Evolutionary conservation across 805 yeast genomes (phyloP), one percentile per base, ranked within the genome.

Genomic region (Debaryomyces prosopidis): DNA sequence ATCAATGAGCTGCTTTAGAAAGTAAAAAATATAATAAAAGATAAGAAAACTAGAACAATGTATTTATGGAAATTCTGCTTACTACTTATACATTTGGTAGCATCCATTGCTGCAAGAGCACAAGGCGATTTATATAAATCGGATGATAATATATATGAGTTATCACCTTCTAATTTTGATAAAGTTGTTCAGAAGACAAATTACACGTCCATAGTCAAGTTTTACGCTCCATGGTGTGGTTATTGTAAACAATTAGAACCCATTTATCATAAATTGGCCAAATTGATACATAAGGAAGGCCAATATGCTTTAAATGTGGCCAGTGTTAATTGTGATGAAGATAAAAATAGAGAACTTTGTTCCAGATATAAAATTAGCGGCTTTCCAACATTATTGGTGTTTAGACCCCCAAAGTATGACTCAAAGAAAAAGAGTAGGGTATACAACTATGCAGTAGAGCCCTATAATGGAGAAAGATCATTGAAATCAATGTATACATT

Each of bases 211-310:
- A 68, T 90, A 15, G 90, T 89, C 17, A 90, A 90, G 69, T 91
- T 91, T 65, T 91, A 86, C 65, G 97, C 98, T 4, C 97, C 97
- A 32, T 91, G 98, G 98, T 92, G 99, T 71, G 97, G 97, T 4
- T 89, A 92, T 65, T 92, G 99, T 67, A 77, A 83, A 56, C 77
- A 81, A 46, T 69, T 92, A 41, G 79, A 82, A 47, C 84, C 86
- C 3, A 81, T 80, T 1, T 85, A 75, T 63, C 69, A 73, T 40
- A 84, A 84, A 58, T 80, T 84, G 11, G 95, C 87, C 5, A 79
- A 78, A 42, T 63, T 68, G 23, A 69, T 87, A 5, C 76, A 78
- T 23, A 80, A 79, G 5, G 74, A 70, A 36, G 61, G 69, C 32
- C 59, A 69, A 46, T 66, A 79, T 40, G 71, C 75, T 15, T 78